Base-by-base conservation (phyloP, 441 rosid species). In the Corymbia citriodora region DNA sequence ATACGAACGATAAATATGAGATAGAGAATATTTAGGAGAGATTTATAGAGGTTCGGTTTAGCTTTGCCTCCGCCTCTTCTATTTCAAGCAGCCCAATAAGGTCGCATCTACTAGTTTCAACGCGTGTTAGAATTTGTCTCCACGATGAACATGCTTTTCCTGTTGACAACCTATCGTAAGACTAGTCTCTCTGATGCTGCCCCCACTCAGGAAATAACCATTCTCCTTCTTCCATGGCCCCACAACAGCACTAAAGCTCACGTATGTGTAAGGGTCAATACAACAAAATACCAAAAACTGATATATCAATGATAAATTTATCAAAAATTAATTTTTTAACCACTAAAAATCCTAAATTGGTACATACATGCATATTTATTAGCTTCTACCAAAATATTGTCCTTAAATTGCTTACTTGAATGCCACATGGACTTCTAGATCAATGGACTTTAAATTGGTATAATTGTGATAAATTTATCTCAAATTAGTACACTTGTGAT, bases 401-500 rank as follows among this genome's bases (percentile, higher is more conserved):
- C n/a, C 9, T 59, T 59, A 10, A 59, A 23, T 25, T 59, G 3
- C n/a, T 7, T 0, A 59, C n/a, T 59, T 59, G 5, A 13, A 59
- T 59, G 65, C n/a, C 65, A 25, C 25, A 29, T 59, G 10, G 65
- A 10, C 14, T 25, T 59, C 29, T 21, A 57, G 63, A 57, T 57
- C 10, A 23, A 57, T 57, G 25, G 25, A 59, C 14, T 59, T 13
- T 0, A 10, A 0, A 59, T 13, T 59, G 25, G 7, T 59, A 59
- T 0, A 59, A 59, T 25, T 59, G 10, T 59, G 65, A 59, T 5
- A 59, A 59, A 25, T 59, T 59, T 59, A 59, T 6, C 10, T 59
- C 0, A 25, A 59, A 59, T 59, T 25, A 0, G 3, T 59, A 25
- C 25, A 10, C 3, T 0, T 59, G 0, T 25, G n/a, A 59, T 0